Percentiles rank a stretch among this genome's conserved stretches.
Evolutionary conservation across 177 flowering plant genomes (phyloP).

Genomic region (Telopea speciosissima): DNA sequence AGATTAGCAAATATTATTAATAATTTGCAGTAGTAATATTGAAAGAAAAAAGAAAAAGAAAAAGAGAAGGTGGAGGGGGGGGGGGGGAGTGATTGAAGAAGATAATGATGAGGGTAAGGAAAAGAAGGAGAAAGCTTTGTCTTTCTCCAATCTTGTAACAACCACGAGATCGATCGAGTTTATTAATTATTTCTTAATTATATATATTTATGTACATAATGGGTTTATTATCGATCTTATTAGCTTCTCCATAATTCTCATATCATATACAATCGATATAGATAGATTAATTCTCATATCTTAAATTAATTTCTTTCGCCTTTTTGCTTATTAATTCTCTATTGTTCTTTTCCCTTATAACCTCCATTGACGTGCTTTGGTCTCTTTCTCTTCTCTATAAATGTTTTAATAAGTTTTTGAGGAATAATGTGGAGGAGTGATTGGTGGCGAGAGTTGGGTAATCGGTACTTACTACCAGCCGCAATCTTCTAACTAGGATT

Average conservation of each 20-base stretch:
- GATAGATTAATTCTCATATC: too few relatives aligned
- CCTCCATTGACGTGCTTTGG: too few relatives aligned
- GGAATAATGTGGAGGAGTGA: conserved; percentile 23
- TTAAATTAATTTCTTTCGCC: not conserved
- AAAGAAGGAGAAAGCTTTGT: not conserved
- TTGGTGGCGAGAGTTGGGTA: conserved; percentile 49
- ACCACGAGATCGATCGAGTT: not conserved
- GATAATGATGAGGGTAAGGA: not conserved
- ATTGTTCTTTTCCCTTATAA: not conserved
- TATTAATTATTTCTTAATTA: not conserved
- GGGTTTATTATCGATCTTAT: not conserved
- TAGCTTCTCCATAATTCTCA: not conserved
- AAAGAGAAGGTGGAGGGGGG: not conserved
- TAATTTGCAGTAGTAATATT: not conserved
- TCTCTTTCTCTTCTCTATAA: not conserved
- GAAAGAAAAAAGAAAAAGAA: not conserved
- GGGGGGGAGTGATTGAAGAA: not conserved
- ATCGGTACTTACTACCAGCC: conserved; percentile 25
- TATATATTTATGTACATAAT: not conserved
- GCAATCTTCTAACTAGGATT: conserved; percentile 13
- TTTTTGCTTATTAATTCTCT: too few relatives aligned
- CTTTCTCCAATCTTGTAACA: not conserved
- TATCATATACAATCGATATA: conserved; percentile 5
- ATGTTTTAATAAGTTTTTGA: not conserved
- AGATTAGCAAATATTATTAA: conserved; percentile 22